Evolutionary conservation across 1,139 yeast species (phyloP), one percentile per base, ranked within the genome.

Genomic region (Torulaspora globosa): DNA sequence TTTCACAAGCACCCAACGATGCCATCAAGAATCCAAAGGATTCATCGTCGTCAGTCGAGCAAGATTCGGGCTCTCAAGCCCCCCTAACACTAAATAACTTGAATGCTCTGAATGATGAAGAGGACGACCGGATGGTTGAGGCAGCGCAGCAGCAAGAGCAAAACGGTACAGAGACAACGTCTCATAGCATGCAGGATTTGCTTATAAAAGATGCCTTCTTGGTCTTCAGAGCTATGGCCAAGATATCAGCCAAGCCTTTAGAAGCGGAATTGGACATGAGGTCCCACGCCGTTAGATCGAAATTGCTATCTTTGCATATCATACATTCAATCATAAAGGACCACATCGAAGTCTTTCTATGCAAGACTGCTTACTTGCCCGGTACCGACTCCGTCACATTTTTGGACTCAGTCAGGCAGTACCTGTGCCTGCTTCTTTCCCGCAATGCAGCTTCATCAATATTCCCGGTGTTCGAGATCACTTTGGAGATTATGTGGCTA

Each of bases 401-500:
- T 50, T 78, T 88, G 36, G 83, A 83, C 58, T 88, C 97, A 0
- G 78, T 88, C 27, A 81, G 92, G 62, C 95, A 88, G 62, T 89
- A 90, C 57, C 67, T 90, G 27, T 85, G 96, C 60, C 74, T 88
- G 40, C 76, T 92, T 3, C 73, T 94, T 46, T 85, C 96, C 0
- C 79, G 95, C 63, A 94, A 94, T 67, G 96, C 97, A 0, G 94
- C 97, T 0, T 87, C 95, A 26, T 85, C 92, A 3, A 74, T 88
- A 44, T 87, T 96, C 0, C 94, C 97, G 1, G 95, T 92, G 9
- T 94, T 86, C 67, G 97, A 92, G 61, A 78, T 92, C 16, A 82
- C 95, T 1, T 75, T 94, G 40, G 98, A 94, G 65, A 89, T 94
- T 15, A 89, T 90, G 68, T 92, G 97, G 96, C 70, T 90, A 41